phyloP scores from a whole-genome alignment of 768 basidiomycete genomes.

The Phlebiopsis flavidoalba region DNA sequence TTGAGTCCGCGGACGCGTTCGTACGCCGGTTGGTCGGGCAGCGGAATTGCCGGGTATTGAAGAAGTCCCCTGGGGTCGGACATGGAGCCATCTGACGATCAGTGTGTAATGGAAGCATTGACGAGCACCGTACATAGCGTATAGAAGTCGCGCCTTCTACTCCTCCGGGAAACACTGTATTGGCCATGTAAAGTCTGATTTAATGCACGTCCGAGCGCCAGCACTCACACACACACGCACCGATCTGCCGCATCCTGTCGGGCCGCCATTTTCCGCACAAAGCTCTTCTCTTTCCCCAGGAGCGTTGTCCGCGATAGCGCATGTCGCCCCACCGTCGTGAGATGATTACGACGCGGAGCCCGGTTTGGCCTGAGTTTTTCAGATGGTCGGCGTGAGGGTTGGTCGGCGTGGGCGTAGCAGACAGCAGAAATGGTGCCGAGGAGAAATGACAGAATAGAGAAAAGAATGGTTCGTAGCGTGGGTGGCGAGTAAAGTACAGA shows the following conservation, averaged over 20 bases:
- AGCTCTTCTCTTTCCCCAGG: conserved; percentile 39
- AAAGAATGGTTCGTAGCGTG: conserved; percentile 48
- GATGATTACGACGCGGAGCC: not conserved
- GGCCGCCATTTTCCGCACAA: conserved; percentile 52
- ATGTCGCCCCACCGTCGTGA: conserved; percentile 32
- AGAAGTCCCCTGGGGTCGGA: conserved; percentile 53
- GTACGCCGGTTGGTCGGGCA: conserved; percentile 42
- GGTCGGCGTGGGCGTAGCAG: conserved; percentile 39
- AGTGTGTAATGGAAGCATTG: not conserved
- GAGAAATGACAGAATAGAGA: conserved; percentile 37
- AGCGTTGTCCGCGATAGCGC: conserved; percentile 41
- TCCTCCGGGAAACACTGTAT: conserved; percentile 15
- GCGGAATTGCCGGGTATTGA: conserved; percentile 37
- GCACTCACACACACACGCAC: conserved; percentile 41
- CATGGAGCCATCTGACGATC: not conserved
- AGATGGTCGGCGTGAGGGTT: conserved; percentile 26
- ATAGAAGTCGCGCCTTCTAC: conserved; percentile 12
- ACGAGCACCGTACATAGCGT: conserved; percentile 15
- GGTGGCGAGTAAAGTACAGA: conserved; percentile 35
- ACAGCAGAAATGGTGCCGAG: conserved; percentile 43
- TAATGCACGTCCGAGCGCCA: not conserved
- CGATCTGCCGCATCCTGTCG: conserved; percentile 41
- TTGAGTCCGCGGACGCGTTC: conserved; percentile 43
- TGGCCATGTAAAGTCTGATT: not conserved
- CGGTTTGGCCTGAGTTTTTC: not conserved